Percentiles rank a stretch among this genome's conserved stretches.
These are phyloP conservation scores for Alternaria incomplexa DNA, from an alignment of 2,329 filamentous ascomycete species.

Conservation along the genomic window DNA sequence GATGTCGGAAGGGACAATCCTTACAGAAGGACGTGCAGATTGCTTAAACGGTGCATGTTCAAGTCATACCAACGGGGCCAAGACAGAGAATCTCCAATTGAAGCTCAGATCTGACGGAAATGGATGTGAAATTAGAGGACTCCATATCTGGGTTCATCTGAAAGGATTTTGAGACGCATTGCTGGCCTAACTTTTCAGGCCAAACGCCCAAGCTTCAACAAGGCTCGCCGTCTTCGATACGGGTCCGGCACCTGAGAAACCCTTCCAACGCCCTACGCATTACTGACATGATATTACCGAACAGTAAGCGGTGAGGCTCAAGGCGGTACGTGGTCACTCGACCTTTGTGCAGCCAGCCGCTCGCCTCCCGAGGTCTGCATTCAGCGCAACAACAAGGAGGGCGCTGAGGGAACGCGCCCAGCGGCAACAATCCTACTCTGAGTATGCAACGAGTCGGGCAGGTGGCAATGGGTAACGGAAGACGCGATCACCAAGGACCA, in stretches of 20 bases:
- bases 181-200: conserved; percentile 28
- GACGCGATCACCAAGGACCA: conserved; percentile 22
- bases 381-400: neutral
- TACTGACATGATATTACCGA: conserved; percentile 25
- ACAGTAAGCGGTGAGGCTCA: conserved; percentile 21
- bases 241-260: conserved; percentile 29
- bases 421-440: conserved; percentile 7
- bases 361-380: conserved; percentile 20
- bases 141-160: conserved; percentile 15
- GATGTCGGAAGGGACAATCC: conserved; percentile 23
- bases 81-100: conserved; percentile 15
- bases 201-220: conserved; percentile 27
- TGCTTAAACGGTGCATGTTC: conserved; percentile 17
- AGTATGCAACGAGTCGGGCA: conserved; percentile 11
- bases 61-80: conserved; percentile 21
- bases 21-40: conserved; percentile 21
- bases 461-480: conserved; percentile 26
- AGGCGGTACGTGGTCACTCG: conserved; percentile 14
- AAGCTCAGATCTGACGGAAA: conserved; percentile 29
- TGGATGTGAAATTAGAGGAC: conserved; percentile 22
- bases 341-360: conserved; percentile 18
- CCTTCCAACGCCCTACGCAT: conserved; percentile 24
- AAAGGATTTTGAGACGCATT: conserved; percentile 29
- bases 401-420: conserved; percentile 1
- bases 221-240: conserved; percentile 19